These are phyloP conservation scores for Heliamphora pulchella DNA, from an alignment of 179 eudicot genomes.

Conservation along the genomic window DNA sequence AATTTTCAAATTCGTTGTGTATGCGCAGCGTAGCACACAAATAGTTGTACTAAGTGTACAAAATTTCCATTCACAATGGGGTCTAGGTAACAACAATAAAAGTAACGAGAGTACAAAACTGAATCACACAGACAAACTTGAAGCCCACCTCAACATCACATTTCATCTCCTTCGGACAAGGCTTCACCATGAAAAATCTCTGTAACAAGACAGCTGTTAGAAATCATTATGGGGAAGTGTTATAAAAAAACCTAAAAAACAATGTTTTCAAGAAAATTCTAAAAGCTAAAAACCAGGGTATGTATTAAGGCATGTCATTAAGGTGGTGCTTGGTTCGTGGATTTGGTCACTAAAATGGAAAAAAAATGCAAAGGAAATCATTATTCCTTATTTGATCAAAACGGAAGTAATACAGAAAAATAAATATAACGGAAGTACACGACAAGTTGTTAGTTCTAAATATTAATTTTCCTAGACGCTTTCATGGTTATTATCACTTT, in stretches of 20 bases:
- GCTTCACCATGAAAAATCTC: slow-evolving; percentile 96
- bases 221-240: neutral
- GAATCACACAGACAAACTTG: neutral
- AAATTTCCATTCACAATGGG: no score
- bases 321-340: no score
- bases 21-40: neutral
- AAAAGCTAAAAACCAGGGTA: neutral
- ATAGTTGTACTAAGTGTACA: neutral
- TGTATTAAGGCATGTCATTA: neutral
- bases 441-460: no score
- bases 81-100: neutral
- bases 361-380: no score
- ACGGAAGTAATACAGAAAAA: no score
- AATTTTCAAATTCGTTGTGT: neutral
- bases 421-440: no score
- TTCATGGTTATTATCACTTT: no score
- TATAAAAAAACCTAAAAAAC: neutral
- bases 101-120: no score
- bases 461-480: no score
- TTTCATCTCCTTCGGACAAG: slow-evolving; percentile 94
- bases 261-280: neutral
- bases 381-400: no score
- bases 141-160: slow-evolving; percentile 89
- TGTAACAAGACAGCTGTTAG: slow-evolving; percentile 39
- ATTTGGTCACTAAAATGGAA: no score